These are phyloP conservation scores for Cryphonectria japonica DNA, from an alignment of 2,329 filamentous ascomycete genomes.

Conservation along the genomic window DNA sequence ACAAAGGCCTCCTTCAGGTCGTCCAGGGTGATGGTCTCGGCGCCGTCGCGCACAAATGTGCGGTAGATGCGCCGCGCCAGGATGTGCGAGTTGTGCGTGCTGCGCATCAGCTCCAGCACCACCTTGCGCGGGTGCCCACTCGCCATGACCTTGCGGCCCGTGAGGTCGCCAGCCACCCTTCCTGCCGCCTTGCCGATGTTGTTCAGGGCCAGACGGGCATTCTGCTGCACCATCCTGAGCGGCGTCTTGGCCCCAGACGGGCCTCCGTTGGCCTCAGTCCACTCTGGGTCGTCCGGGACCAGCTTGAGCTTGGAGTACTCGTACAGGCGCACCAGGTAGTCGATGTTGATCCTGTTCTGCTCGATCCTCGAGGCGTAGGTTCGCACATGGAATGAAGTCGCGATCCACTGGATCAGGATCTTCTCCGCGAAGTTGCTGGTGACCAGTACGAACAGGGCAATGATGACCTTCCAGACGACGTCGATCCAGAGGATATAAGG, in stretches of 20 bases:
- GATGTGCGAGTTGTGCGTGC: conserved; percentile 75
- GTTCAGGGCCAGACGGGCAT: conserved; percentile 74
- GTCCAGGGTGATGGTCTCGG: conserved; percentile 75
- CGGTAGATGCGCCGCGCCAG: conserved; percentile 87
- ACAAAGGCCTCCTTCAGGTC: conserved; percentile 81
- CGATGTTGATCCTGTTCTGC: conserved; percentile 88
- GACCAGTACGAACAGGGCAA: conserved; percentile 79
- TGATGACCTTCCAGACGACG: conserved; percentile 82
- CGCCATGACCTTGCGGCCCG: conserved; percentile 68
- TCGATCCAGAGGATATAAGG: conserved; percentile 69
- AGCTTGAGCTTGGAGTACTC: conserved; percentile 78
- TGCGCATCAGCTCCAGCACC: conserved; percentile 75
- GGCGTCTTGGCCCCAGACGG: conserved; percentile 72
- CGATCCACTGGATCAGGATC: conserved; percentile 92
- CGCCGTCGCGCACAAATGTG: conserved; percentile 75
- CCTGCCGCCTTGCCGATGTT: conserved; percentile 86
- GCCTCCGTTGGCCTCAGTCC: conserved; percentile 42
- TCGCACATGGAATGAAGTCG: conserved; percentile 86
- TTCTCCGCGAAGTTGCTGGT: conserved; percentile 87
- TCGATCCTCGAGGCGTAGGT: conserved; percentile 92
- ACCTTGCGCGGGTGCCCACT: conserved; percentile 84
- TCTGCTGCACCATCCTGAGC: conserved; percentile 71
- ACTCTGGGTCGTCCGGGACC: conserved; percentile 55
- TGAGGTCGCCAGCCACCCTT: conserved; percentile 88
- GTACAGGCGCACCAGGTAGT: conserved; percentile 56